Base-by-base conservation (phyloP, 2,329 filamentous ascomycete genomes). In the Botryotinia calthae region DNA sequence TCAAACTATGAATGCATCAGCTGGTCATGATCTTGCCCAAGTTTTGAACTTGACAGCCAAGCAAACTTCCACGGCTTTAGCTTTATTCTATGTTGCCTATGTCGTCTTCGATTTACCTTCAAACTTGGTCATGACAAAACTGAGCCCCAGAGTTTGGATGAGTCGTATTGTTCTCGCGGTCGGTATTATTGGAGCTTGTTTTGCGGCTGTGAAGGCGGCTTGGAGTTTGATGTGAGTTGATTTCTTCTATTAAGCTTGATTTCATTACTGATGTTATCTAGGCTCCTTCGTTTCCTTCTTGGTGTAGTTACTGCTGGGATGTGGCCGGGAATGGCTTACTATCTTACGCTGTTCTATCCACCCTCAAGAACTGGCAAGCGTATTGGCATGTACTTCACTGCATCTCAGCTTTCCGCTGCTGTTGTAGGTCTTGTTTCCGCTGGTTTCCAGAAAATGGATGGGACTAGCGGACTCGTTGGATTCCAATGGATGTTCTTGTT, bases 271-370 rank as follows among this genome's bases (percentile, higher is more conserved):
- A 77, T 34, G 2, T 28, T 10, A 14, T 8, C 4, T 62, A 88
- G 88, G 77, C 85, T 97, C n/a, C 86, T 97, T 42, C 90, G 94
- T 12, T 91, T 97, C 72, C 86, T 97, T 18, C 88, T 97, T 10
- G 94, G 94, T 65, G 87, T 96, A 22, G 94, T 97, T 37, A 95
- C 95, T 80, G 94, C 94, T 1, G 94, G 94, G 64, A 94, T 97
- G 91, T 97, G 94, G 94, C 94, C 94, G 0, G 94, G 94, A 67
- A 97, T 97, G 94, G 89, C 93, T 16, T 96, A 96, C 81, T 97
- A 97, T 80, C 86, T 97, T 64, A 97, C 94, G 0, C 86, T 97
- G 12, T 97, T 97, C 85, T 97, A 97, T 80, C 94, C 94, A 10
- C 94, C 94, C 0, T 93, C 92, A 9, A 88, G 93, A 20, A 96